phyloP scores from a whole-genome alignment of 176 grass and related monocot genomes.

The Thinopyrum elongatum region DNA sequence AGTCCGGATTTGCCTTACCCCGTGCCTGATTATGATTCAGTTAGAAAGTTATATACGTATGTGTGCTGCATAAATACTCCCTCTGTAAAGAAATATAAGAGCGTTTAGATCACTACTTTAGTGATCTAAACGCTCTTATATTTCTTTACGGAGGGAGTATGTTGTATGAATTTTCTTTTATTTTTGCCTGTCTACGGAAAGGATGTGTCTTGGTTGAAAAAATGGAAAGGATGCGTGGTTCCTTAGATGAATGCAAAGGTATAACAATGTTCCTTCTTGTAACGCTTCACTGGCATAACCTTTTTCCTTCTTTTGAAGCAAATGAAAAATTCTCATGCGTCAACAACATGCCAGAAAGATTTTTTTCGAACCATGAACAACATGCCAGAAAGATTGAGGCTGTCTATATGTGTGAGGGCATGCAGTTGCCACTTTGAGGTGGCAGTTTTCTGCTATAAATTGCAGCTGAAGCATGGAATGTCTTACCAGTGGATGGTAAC shows the following conservation, averaged over 20 bases:
- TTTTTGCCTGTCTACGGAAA: background rate
- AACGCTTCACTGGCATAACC: background rate
- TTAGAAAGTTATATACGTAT: conserved; percentile 12
- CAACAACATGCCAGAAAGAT: background rate
- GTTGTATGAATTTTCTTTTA: background rate
- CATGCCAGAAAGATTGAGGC: background rate
- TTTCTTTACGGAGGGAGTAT: too few relatives aligned
- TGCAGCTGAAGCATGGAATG: background rate
- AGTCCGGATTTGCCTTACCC: conserved; percentile 47
- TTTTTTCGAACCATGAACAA: too few relatives aligned
- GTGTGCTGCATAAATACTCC: background rate
- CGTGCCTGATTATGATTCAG: conserved; percentile 40
- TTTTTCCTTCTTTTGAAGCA: conserved; percentile 18
- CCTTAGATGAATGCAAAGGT: background rate
- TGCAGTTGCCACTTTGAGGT: background rate
- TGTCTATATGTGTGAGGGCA: background rate
- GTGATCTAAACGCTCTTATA: too few relatives aligned
- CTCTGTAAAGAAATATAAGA: too few relatives aligned
- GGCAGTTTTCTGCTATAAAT: background rate
- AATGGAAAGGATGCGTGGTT: background rate
- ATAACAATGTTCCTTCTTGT: background rate
- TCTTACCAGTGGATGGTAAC: conserved; percentile 71
- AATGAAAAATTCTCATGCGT: background rate
- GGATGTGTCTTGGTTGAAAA: background rate
- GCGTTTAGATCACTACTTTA: too few relatives aligned